These are phyloP conservation scores for Skeletonema grethae DNA, from an alignment of 108 stramenopile genomes.

Conservation along the genomic window DNA sequence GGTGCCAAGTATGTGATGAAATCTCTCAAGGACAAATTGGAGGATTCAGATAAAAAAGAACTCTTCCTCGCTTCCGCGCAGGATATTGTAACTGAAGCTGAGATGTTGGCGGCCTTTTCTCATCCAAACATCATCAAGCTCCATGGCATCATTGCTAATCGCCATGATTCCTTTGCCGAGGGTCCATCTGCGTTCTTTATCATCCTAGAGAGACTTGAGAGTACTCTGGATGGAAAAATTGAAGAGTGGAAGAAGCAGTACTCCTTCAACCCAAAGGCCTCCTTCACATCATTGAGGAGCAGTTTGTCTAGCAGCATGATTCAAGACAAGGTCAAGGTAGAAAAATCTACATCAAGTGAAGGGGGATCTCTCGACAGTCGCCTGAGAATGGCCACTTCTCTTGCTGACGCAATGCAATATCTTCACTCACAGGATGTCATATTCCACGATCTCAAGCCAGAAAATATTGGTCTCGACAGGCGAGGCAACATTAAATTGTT, in stretches of 20 bases:
- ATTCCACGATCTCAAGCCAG: conserved; percentile 66
- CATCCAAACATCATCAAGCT: conserved; percentile 4
- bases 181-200: conserved; percentile 64
- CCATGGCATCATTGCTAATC: conserved; percentile 4
- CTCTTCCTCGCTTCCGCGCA: conserved; percentile 10
- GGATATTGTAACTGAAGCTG: not conserved
- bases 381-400: conserved; percentile 61
- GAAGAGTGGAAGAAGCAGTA: conserved; percentile 65
- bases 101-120: not conserved
- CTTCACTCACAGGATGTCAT: conserved; percentile 71
- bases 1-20: conserved; percentile 1
- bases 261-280: conserved; percentile 22
- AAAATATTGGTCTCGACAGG: not conserved
- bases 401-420: conserved; percentile 64
- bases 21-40: not conserved
- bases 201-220: conserved; percentile 66
- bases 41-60: conserved; percentile 10
- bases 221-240: conserved; percentile 73
- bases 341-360: not conserved
- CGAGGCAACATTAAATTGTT: not conserved
- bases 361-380: conserved; percentile 24
- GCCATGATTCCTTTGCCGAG: conserved; percentile 3
- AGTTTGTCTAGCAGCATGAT: conserved; percentile 10
- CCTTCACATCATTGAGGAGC: conserved; percentile 19
- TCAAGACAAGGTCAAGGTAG: conserved; percentile 33